Evolutionary conservation across 176 grass and related monocot species (phyloP).

Genomic region (Triticum timopheevii): DNA sequence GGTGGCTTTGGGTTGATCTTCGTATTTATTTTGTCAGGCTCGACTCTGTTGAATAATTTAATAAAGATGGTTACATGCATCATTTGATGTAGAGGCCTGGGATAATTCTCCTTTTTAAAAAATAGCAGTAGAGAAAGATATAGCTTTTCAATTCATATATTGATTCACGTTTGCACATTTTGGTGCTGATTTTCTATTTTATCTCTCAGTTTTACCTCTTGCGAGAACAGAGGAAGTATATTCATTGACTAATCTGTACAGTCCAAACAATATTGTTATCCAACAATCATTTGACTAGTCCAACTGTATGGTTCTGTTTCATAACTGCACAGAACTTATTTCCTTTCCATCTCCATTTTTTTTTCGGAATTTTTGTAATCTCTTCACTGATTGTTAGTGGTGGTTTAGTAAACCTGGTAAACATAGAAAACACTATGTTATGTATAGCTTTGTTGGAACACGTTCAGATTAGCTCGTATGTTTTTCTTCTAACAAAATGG

Average conservation of each 20-base stretch:
- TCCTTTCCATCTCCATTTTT: neutral
- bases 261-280: neutral
- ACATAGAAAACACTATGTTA: neutral
- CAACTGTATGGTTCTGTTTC: neutral
- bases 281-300: neutral
- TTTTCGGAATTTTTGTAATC: constrained; percentile 60
- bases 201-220: neutral
- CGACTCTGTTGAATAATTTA: too few species aligned
- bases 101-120: too few species aligned
- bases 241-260: neutral
- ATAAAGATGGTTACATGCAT: too few species aligned
- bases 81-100: too few species aligned
- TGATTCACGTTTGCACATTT: neutral
- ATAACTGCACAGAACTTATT: neutral
- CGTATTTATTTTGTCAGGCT: too few species aligned
- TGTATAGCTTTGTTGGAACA: too few species aligned
- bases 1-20: too few species aligned
- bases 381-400: constrained; percentile 74
- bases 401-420: constrained; percentile 87
- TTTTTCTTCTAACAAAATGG: constrained; percentile 52
- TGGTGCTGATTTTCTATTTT: neutral
- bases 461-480: constrained; percentile 10
- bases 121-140: neutral
- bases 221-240: neutral
- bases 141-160: neutral